These are phyloP conservation scores for Dactylonectria macrodidyma DNA, from an alignment of 2,329 filamentous ascomycete genomes.

Conservation along the genomic window DNA sequence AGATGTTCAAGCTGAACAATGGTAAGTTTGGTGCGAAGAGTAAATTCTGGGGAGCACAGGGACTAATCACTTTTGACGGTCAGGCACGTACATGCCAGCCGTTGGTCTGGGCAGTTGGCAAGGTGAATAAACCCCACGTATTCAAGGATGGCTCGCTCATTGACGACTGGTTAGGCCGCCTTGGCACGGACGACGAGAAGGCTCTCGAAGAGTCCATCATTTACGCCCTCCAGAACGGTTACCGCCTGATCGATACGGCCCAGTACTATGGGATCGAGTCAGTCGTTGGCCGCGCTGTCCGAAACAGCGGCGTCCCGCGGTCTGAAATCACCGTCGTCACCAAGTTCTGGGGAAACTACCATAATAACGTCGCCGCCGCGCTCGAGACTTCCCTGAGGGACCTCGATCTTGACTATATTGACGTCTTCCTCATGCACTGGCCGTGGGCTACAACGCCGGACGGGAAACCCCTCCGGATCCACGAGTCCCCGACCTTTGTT, in stretches of 20 bases:
- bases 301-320: conserved; percentile 51
- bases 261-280: conserved; percentile 48
- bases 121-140: not conserved
- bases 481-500: conserved; percentile 45
- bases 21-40: not conserved
- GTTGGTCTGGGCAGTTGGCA: not conserved
- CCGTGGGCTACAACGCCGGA: conserved; percentile 44
- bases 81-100: not conserved
- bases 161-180: not conserved
- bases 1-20: not conserved
- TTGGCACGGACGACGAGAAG: not conserved
- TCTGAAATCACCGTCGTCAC: conserved; percentile 52
- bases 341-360: conserved; percentile 51
- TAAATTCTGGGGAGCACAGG: not conserved
- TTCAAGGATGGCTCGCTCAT: too few species aligned
- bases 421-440: conserved; percentile 52
- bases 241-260: conserved; percentile 51
- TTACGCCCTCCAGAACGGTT: conserved; percentile 48
- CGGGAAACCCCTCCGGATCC: conserved; percentile 35
- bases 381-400: conserved; percentile 48
- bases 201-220: conserved; percentile 38
- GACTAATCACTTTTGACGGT: too few species aligned
- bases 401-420: conserved; percentile 51
- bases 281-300: conserved; percentile 51
- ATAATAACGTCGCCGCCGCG: conserved; percentile 48